Evolutionary conservation across 805 yeast species (phyloP).

Genomic region (Komagataella populi): DNA sequence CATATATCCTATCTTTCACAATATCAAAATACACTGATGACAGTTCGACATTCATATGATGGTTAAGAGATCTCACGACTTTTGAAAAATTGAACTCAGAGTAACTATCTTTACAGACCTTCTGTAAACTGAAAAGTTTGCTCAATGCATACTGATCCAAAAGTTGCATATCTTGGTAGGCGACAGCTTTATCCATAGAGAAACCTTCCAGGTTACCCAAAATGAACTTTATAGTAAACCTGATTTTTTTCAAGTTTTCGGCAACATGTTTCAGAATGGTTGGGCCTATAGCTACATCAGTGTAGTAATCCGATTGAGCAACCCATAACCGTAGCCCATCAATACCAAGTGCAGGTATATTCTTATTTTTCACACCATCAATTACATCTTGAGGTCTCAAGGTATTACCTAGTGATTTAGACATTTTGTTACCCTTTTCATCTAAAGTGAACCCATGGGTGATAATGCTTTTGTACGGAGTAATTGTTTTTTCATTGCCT

Average conservation of each 20-base stretch:
- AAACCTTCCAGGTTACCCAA: slow-evolving; percentile 60
- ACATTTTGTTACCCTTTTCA: slow-evolving; percentile 80
- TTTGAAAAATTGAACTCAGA: slow-evolving; percentile 50
- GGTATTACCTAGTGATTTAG: slow-evolving; percentile 82
- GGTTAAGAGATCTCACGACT: slow-evolving; percentile 52
- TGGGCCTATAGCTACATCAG: slow-evolving; percentile 66
- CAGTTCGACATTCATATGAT: slow-evolving; percentile 60
- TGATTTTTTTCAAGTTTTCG: slow-evolving; percentile 66
- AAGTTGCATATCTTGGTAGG: slow-evolving; percentile 21
- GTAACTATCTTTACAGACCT: slow-evolving; percentile 29
- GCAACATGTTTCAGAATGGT: slow-evolving; percentile 62
- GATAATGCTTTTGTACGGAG: slow-evolving; percentile 61
- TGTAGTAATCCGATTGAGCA: slow-evolving; percentile 77
- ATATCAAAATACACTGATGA: slow-evolving; percentile 82
- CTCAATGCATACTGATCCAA: slow-evolving; percentile 55
- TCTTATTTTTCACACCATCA: slow-evolving; percentile 35
- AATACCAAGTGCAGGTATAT: slow-evolving; percentile 59
- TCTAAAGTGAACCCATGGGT: slow-evolving; percentile 94
- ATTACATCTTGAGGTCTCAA: slow-evolving; percentile 58
- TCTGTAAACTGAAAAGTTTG: slow-evolving; percentile 34
- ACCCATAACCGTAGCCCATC: slow-evolving; percentile 89
- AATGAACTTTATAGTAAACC: slow-evolving; percentile 70
- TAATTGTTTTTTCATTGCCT: slow-evolving; percentile 5
- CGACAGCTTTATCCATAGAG: slow-evolving; percentile 17
- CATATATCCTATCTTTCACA: slow-evolving; percentile 74